phyloP scores from a whole-genome alignment of 208 protist genomes.

The Crithidia bombi region DNA sequence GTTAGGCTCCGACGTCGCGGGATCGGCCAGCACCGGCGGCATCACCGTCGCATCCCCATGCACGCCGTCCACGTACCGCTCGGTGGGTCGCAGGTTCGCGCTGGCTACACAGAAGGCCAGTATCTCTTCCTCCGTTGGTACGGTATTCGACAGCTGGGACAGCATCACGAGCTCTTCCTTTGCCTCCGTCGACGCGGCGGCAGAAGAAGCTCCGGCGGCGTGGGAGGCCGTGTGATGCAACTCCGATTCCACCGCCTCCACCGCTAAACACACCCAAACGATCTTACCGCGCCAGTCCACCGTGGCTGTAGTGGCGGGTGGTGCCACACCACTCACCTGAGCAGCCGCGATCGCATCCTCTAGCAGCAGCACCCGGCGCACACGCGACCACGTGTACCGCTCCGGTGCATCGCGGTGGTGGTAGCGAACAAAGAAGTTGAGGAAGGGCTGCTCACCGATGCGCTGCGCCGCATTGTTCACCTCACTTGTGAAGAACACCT shows the following conservation, averaged over 20 bases:
- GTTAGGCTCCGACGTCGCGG: neutral
- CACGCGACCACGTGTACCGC: slow-evolving; percentile 61
- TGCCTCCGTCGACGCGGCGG: no score
- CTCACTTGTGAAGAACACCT: slow-evolving; percentile 56
- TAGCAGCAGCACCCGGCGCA: slow-evolving; percentile 41
- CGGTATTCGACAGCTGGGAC: slow-evolving; percentile 60
- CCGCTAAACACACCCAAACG: slow-evolving; percentile 59
- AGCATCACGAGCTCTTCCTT: slow-evolving; percentile 58
- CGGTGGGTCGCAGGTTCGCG: slow-evolving; percentile 29
- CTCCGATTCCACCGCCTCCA: slow-evolving; percentile 34
- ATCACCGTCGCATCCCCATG: slow-evolving; percentile 20
- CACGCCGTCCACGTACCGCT: slow-evolving; percentile 35
- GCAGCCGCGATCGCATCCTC: slow-evolving; percentile 21
- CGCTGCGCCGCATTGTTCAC: slow-evolving; percentile 43
- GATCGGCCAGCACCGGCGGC: neutral
- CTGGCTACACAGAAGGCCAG: slow-evolving; percentile 52
- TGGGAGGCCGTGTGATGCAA: neutral
- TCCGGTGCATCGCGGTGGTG: slow-evolving; percentile 51
- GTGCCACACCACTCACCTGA: neutral
- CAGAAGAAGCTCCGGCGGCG: neutral
- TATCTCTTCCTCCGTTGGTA: slow-evolving; percentile 61
- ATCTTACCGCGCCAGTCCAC: slow-evolving; percentile 62
- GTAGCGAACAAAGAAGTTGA: slow-evolving; percentile 78
- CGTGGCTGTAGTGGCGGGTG: slow-evolving; percentile 13
- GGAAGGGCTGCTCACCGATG: slow-evolving; percentile 41